Evolutionary conservation across 2,329 filamentous ascomycete species (phyloP).

Genomic region (Verticillium longisporum): DNA sequence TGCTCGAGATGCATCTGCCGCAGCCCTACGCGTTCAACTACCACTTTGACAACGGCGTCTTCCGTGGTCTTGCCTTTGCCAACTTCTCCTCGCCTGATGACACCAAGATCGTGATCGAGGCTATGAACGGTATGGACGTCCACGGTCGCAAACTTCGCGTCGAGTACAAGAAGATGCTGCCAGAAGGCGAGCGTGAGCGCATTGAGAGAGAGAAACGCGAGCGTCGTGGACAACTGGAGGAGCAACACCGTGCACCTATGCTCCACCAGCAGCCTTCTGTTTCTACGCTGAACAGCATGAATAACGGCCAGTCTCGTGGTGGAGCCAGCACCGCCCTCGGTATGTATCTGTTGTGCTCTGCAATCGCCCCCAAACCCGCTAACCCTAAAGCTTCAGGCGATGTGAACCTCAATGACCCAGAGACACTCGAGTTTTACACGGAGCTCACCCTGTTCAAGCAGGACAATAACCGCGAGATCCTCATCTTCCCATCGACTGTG

Average conservation of each 20-base stretch:
- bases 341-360: constrained; percentile 7
- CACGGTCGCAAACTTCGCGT: constrained; percentile 91
- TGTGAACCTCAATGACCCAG: constrained; percentile 85
- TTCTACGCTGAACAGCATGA: constrained; percentile 65
- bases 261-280: constrained; percentile 83
- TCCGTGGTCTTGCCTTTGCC: constrained; percentile 90
- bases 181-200: constrained; percentile 84
- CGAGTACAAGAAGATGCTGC: constrained; percentile 99
- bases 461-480: constrained; percentile 66
- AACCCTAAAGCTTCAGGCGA: constrained; percentile 38
- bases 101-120: constrained; percentile 84
- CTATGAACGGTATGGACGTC: constrained; percentile 92
- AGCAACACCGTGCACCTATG: constrained; percentile 78
- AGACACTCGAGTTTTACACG: constrained; percentile 82
- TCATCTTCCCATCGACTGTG: constrained; percentile 77
- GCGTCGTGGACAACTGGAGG: constrained; percentile 89
- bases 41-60: constrained; percentile 97
- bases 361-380: background rate
- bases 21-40: constrained; percentile 99
- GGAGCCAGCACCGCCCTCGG: constrained; percentile 14
- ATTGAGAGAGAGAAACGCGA: constrained; percentile 97
- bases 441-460: constrained; percentile 86
- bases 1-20: constrained; percentile 90
- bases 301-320: constrained; percentile 51
- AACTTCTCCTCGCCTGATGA: constrained; percentile 97